Evolutionary conservation across 495 filamentous ascomycete genomes (phyloP), one percentile per base, ranked within the genome.

Genomic region (Neurospora africana): DNA sequence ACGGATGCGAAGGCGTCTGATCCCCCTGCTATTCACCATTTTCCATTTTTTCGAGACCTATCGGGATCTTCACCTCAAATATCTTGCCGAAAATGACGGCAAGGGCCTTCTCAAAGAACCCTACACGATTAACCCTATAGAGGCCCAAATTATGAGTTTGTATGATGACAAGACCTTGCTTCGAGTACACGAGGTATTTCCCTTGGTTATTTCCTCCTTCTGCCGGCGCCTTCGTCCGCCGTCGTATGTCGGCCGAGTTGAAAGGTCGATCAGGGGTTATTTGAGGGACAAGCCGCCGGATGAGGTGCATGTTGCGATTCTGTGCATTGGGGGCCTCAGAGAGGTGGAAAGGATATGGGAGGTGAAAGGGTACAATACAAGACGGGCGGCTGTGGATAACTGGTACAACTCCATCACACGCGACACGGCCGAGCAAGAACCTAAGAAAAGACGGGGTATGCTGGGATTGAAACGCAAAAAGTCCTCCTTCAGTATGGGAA

Each of bases 41-140:
- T 87, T 87, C 73, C 86, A 88, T 76, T 88, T 88, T 75, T 88
- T 88, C 75, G 86, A 88, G 74, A 86, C 81, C 5, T 87, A 86
- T 74, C 85, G 86, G 69, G 80, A 82, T 53, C 80, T 86, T n/a
- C 86, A 88, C 74, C 76, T 86, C 23, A 75, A 84, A 69, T 86
- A 86, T 72, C 81, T 88, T 35, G 77, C 77, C 30, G 79, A 84
- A 40, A 76, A 83, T 61, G 72, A 76, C 37, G 83, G 83, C 0
- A 75, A 82, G 38, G 84, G 84, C 0, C 72, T 86, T 21, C 36
- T 73, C 69, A 53, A 73, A 23, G 68, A 80, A 37, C 83, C 84
- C 0, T 83, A 84, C 70, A 84, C 84, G 1, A 61, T 83, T 30
- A 86, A 87, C 65, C 86, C 86, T 3, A 85, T 88, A 72, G 86